Evolutionary conservation across 192 early-diverging fungal genomes (phyloP), one percentile per base, ranked within the genome.

Genomic region (Mortierella antarctica): DNA sequence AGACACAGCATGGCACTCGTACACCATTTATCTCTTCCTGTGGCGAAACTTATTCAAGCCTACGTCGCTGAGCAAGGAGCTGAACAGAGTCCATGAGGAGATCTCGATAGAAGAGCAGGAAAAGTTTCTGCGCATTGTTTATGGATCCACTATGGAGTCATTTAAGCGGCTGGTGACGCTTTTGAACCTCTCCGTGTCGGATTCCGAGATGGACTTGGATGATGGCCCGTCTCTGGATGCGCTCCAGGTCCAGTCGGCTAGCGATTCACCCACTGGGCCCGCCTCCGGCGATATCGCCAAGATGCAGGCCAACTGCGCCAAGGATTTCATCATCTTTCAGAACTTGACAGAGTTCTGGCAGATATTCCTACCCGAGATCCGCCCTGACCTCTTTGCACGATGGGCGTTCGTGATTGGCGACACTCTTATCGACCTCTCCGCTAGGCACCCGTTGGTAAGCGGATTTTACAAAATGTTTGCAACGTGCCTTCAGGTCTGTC

Each of bases 391-490:
- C 8, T 90, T 93, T 62, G 59, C 56, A 1, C 76, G 83, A 18
- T 95, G 93, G 93, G 57, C 92, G 10, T 87, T 83, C 70, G 74
- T 88, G 3, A 73, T 87, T 40, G 90, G 90, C 5, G 79, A 84
- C 23, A 64, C 66, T 53, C 56, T 89, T 1, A 87, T 93, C 13
- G 72, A 82, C 14, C 78, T 90, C 20, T 89, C 89, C 14, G 68
- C 77, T 0, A 74, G 76, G 57, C 65, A 91, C 62, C 93, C 93
- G 0, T 71, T 93, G 17, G 86, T 95, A 53, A 91, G 89, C 69
- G 92, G 92, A 0, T 92, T 94, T 59, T 92, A 94, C 78, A 93
- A 92, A 49, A 83, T 95, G 66, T 78, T 92, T 55, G 71, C 83
- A 4, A 76, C 85, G 1, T 82, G 82, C 42, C 40, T 91, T 40